Evolutionary conservation across 352 stramenopile genomes (phyloP), one percentile per base, ranked within the genome.

Genomic region (Peronospora tabacina): DNA sequence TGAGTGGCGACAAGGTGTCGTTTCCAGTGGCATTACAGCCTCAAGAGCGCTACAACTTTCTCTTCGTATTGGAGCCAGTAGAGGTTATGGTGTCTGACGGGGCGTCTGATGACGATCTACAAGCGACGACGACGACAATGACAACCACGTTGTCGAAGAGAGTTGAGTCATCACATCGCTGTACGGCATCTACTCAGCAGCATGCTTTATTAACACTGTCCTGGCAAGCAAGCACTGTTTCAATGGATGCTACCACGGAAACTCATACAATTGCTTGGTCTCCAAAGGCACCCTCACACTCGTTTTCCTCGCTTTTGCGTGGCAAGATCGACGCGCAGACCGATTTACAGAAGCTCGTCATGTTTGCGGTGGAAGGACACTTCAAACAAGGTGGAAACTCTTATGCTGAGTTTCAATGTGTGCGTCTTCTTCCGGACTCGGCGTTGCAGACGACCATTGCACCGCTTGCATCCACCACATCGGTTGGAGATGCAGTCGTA

Each of bases 211-310:
- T 89, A 7, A 85, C 75, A 13, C 46, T 89, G 2, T 79, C 72
- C 16, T 89, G 78, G 78, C 63, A 80, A 61, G 59, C 68, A 5
- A 24, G 20, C 5, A 30, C 40, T 3, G 40, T 61, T 55, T 39
- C 55, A 10, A 53, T 58, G 58, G 44, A 65, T 61, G 49, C 59
- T 16, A 79, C 85, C 44, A 84, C 63, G 16, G 78, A 89, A 44
- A 69, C 73, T 53, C 75, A 82, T 65, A 78, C 71, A 32, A 70
- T 87, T 59, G 67, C 75, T 36, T 89, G 78, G 78, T 76, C 68
- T 29, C 68, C 68, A n/a, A 46, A 70, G 58, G 7, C 48, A 36
- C 47, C 22, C 8, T 35, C 51, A 20, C 15, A 34, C 17, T 19
- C 47, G 37, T 49, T 55, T 38, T 17, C 24, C 9, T 44, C 57